phyloP scores from a whole-genome alignment of 495 filamentous ascomycete genomes.

The Penicillium alfredii region DNA sequence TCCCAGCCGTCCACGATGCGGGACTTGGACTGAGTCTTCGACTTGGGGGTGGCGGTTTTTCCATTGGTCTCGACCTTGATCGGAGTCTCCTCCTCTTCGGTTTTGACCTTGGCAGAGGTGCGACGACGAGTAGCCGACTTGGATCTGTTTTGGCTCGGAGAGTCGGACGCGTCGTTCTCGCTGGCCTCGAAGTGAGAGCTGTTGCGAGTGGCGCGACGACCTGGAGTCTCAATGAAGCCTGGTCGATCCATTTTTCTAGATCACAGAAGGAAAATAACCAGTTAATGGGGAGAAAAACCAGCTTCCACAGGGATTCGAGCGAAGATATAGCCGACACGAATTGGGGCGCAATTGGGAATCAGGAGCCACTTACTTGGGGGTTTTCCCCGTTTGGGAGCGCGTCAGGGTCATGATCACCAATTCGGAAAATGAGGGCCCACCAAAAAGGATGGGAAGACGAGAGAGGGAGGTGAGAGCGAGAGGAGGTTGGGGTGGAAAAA shows the following conservation, averaged over 20 bases:
- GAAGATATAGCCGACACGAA: constrained; percentile 14
- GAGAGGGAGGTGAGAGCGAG: constrained; percentile 12
- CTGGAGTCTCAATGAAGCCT: constrained; percentile 54
- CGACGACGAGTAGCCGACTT: constrained; percentile 33
- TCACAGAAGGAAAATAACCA: constrained; percentile 1
- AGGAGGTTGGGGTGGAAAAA: constrained; percentile 17
- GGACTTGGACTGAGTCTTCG: constrained; percentile 18
- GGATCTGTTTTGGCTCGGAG: constrained; percentile 20
- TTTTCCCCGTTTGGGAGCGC: constrained; percentile 47
- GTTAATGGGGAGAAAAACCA: constrained; percentile 10
- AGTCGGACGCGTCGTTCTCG: constrained; percentile 28
- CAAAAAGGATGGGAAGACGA: constrained; percentile 11
- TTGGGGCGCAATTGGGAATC: constrained; percentile 17
- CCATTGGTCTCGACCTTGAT: constrained; percentile 33
- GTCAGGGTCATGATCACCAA: constrained; percentile 37
- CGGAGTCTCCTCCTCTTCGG: constrained; percentile 25
- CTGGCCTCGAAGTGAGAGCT: constrained; percentile 32
- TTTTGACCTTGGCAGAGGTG: constrained; percentile 25
- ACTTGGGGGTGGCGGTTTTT: constrained; percentile 26
- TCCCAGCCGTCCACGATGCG: constrained; percentile 60
- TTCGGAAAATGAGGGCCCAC: constrained; percentile 22
- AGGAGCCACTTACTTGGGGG: constrained; percentile 40
- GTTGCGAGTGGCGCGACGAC: constrained; percentile 40
- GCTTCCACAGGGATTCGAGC: too few species aligned
- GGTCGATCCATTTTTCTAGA: constrained; percentile 51